Evolutionary conservation across 1,284 basidiomycete species (phyloP).

Genomic region (Schizophyllum commune): DNA sequence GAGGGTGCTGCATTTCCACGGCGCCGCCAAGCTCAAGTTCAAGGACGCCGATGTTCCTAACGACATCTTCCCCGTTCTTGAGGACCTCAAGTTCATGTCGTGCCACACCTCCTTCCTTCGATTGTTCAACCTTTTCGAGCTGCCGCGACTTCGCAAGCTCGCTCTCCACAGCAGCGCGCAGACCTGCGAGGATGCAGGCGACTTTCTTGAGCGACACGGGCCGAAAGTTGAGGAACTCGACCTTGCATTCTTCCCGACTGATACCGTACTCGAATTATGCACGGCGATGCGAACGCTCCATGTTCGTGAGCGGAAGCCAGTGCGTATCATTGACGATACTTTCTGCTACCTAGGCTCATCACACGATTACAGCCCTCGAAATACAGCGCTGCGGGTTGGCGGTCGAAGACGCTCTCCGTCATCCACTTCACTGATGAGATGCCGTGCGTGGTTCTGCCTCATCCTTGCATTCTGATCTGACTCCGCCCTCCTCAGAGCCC

Average conservation of each 20-base stretch:
- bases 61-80: slow-evolving; percentile 14
- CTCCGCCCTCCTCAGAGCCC: background rate
- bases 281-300: background rate
- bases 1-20: background rate
- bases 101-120: background rate
- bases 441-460: background rate
- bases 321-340: background rate
- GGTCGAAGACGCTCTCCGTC: background rate
- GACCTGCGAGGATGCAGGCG: background rate
- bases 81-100: slow-evolving; percentile 12
- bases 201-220: background rate
- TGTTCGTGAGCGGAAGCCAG: background rate
- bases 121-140: background rate
- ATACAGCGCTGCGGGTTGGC: background rate
- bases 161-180: background rate
- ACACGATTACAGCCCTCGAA: background rate
- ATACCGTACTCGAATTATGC: background rate
- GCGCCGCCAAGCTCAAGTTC: background rate
- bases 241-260: background rate
- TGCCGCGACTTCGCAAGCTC: background rate
- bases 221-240: background rate
- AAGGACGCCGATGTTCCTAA: background rate
- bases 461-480: background rate
- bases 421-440: background rate
- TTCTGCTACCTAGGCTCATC: background rate